These are phyloP conservation scores for Clarireedia homoeocarpa DNA, from an alignment of 2,329 filamentous ascomycete species.

Conservation along the genomic window DNA sequence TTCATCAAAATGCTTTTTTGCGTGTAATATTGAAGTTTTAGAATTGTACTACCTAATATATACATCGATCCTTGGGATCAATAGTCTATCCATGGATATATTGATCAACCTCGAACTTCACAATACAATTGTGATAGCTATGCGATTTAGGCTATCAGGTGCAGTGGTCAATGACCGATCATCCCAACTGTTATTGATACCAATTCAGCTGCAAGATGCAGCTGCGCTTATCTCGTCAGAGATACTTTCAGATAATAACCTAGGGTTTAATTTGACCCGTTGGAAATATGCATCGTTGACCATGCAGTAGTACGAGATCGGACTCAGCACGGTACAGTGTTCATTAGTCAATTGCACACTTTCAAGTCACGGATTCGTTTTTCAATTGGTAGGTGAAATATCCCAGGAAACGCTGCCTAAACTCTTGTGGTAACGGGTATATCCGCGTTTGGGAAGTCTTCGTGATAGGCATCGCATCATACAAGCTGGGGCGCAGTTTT, in stretches of 20 bases:
- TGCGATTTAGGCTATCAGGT: not conserved
- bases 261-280: not conserved
- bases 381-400: not conserved
- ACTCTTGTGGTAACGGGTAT: conserved; percentile 6
- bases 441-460: conserved; percentile 2
- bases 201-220: not conserved
- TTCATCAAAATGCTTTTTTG: conserved; percentile 4
- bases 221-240: conserved; percentile 3
- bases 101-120: not conserved
- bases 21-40: conserved; percentile 12
- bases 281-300: conserved; percentile 1
- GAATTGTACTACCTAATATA: conserved; percentile 7
- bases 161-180: not conserved
- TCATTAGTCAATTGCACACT: not conserved
- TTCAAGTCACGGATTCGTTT: not conserved
- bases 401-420: not conserved
- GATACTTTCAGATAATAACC: not conserved
- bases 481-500: conserved; percentile 4
- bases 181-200: not conserved
- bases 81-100: conserved; percentile 7
- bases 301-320: conserved; percentile 4
- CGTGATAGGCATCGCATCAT: conserved; percentile 5
- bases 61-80: conserved; percentile 8
- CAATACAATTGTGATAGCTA: not conserved
- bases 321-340: not conserved